Evolutionary conservation across 208 protist genomes (phyloP).

Genomic region (Strigomonas culicis): DNA sequence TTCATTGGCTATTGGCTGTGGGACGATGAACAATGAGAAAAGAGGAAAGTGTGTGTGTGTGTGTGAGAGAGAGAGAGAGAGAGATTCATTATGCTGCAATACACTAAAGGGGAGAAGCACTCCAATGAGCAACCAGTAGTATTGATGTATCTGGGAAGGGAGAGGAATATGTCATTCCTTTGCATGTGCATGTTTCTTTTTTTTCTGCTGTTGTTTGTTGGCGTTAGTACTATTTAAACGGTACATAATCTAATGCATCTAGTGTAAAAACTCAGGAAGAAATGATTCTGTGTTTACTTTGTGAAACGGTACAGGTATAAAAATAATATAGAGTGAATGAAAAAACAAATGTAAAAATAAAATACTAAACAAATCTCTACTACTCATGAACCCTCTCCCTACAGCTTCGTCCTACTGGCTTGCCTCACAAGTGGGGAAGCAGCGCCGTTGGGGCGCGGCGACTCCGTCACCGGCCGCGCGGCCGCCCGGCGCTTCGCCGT

Average conservation of each 20-base stretch:
- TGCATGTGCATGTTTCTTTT: too few species aligned
- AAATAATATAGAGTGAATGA: slow-evolving; percentile 10
- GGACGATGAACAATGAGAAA: slow-evolving; percentile 14
- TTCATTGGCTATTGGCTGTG: slow-evolving; percentile 22
- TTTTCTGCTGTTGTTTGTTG: too few species aligned
- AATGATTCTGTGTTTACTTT: neutral
- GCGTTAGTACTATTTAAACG: too few species aligned
- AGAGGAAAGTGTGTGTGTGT: slow-evolving; percentile 2
- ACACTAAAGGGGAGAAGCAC: too few species aligned
- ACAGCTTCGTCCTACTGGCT: neutral
- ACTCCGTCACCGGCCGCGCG: neutral
- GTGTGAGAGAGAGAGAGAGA: slow-evolving; percentile 11
- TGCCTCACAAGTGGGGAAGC: slow-evolving; percentile 2
- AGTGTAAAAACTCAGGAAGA: slow-evolving; percentile 7
- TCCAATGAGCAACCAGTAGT: too few species aligned
- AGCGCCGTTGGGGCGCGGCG: neutral
- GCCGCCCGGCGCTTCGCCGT: slow-evolving; percentile 2
- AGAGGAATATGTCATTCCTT: too few species aligned
- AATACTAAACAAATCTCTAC: neutral
- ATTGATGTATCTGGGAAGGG: too few species aligned
- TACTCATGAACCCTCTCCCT: neutral
- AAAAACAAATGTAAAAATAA: slow-evolving; percentile 16
- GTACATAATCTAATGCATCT: too few species aligned
- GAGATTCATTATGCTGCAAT: too few species aligned
- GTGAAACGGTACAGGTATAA: slow-evolving; percentile 1